A percentile compares a stretch with the other conserved stretches of the same genome.
Evolutionary conservation across 805 yeast species (phyloP).

Genomic region (Candida incommunis): DNA sequence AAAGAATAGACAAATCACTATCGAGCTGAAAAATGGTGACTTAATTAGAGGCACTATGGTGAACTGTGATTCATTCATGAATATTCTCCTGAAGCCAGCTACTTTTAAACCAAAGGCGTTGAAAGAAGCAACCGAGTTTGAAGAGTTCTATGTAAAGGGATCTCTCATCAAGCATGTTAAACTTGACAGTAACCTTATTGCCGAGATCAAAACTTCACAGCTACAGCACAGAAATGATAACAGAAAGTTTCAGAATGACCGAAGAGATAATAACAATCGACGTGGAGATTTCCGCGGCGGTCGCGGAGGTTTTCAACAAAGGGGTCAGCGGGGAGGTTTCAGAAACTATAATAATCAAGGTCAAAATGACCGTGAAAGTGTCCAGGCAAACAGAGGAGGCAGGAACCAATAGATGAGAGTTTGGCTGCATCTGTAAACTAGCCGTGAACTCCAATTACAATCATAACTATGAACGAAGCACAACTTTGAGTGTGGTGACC

Average conservation of each 20-base stretch:
- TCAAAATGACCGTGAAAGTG: too few relatives aligned
- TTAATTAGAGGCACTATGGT: slow-evolving; percentile 70
- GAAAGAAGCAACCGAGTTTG: slow-evolving; percentile 7
- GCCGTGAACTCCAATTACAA: too few relatives aligned
- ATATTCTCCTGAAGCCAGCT: slow-evolving; percentile 67
- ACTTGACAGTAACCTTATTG: slow-evolving; percentile 27
- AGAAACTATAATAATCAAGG: too few relatives aligned
- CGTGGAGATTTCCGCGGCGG: slow-evolving; percentile 7
- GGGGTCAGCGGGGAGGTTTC: slow-evolving; percentile 5
- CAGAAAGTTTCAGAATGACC: slow-evolving; percentile 8
- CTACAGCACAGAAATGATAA: slow-evolving; percentile 22
- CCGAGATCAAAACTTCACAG: slow-evolving; percentile 24
- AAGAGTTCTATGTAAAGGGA: slow-evolving; percentile 13
- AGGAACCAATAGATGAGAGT: too few relatives aligned
- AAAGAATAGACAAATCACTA: slow-evolving; percentile 72
- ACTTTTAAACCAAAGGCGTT: slow-evolving; percentile 23
- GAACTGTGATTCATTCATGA: slow-evolving; percentile 94
- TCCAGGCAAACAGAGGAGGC: too few relatives aligned
- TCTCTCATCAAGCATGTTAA: slow-evolving; percentile 26
- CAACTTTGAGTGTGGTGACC: too few relatives aligned
- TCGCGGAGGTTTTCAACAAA: slow-evolving; percentile 7
- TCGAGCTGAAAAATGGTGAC: slow-evolving; percentile 87
- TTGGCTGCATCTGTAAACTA: too few relatives aligned
- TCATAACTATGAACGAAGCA: too few relatives aligned
- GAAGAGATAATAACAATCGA: slow-evolving; percentile 7